Conservation (phyloP, 139 green algal species). For the Chlorella sp. region DNA sequence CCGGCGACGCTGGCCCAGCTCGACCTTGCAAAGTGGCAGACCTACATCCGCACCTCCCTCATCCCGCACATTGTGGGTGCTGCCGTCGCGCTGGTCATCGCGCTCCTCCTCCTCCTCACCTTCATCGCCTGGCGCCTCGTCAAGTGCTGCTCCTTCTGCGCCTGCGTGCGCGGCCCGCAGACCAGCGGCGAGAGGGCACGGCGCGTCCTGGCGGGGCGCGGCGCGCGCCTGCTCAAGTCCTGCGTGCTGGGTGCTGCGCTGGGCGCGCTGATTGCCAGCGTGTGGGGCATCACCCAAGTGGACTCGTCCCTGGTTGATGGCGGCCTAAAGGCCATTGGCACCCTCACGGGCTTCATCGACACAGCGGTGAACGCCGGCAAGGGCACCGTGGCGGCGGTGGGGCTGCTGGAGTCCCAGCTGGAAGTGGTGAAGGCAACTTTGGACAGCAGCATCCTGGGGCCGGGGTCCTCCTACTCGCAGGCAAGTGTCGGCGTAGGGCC, state of each 20-base stretch:
- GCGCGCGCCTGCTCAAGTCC: not conserved
- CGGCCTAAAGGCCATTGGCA: not conserved
- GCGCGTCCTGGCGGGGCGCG: not conserved
- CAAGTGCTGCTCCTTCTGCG: slow-evolving; percentile 27
- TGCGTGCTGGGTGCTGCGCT: not conserved
- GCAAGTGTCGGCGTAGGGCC: too few relatives aligned
- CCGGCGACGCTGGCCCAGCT: slow-evolving; percentile 5
- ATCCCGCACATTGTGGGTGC: not conserved
- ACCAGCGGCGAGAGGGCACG: slow-evolving; percentile 1
- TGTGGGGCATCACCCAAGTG: slow-evolving; percentile 9
- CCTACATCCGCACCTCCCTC: not conserved
- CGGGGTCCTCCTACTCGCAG: not conserved
- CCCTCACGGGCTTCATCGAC: not conserved
- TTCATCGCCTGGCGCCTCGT: slow-evolving; percentile 10
- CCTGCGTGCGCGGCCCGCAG: slow-evolving; percentile 2
- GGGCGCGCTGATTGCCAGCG: not conserved
- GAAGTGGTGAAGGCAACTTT: not conserved
- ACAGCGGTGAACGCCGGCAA: not conserved
- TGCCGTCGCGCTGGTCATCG: not conserved
- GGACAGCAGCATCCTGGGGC: not conserved
- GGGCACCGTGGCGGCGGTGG: not conserved
- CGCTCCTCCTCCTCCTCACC: slow-evolving; percentile 7
- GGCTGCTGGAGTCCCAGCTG: not conserved
- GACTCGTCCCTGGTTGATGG: not conserved
- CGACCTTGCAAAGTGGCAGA: slow-evolving; percentile 3